Conservation (phyloP, 106 monocot genomes). For the Posidonia australis region DNA sequence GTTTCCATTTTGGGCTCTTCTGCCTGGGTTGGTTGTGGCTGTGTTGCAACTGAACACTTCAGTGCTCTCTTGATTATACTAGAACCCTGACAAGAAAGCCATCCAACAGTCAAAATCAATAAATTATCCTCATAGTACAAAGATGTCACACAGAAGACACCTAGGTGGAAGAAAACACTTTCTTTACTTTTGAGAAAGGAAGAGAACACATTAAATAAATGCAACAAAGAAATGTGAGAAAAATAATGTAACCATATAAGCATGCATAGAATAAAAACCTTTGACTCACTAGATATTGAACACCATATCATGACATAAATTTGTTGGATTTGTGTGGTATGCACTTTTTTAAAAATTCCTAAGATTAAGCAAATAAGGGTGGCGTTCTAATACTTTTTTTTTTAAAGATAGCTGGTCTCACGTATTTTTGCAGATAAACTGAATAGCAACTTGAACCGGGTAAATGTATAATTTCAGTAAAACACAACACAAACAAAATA, state of each 20-base stretch:
- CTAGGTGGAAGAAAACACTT: neutral
- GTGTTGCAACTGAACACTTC: conserved; percentile 68
- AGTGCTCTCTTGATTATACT: conserved; percentile 33
- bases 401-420: neutral
- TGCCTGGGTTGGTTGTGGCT: conserved; percentile 34
- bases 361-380: no score
- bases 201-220: no score
- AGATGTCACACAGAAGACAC: neutral
- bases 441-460: neutral
- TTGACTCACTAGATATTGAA: neutral
- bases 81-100: conserved; percentile 21
- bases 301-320: no score
- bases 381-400: no score
- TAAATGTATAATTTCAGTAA: neutral
- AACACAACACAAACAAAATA: neutral
- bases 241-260: neutral
- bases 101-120: neutral
- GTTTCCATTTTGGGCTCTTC: conserved; percentile 78
- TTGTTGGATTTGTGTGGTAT: no score
- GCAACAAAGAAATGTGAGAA: neutral
- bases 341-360: no score
- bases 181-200: no score
- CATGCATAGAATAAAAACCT: neutral
- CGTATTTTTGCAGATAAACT: neutral
- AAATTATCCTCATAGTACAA: no score